Evolutionary conservation across 176 grass and related monocot genomes (phyloP), one percentile per base, ranked within the genome.

Genomic region (Urochloa ruziziensis): DNA sequence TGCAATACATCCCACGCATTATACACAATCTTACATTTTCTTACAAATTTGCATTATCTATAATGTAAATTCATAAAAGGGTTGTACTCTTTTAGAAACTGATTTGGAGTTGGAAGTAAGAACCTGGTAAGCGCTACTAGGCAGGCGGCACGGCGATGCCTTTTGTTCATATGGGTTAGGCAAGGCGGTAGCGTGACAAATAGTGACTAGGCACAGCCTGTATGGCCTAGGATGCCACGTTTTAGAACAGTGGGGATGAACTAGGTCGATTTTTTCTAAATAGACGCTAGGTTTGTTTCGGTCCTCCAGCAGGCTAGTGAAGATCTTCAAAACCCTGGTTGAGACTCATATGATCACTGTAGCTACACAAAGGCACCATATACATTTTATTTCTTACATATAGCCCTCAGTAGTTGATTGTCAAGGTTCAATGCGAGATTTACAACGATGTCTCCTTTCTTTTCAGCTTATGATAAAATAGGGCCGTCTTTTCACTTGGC

Each of bases 351-450:
- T 56, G 29, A 36, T 73, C 7, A 59, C 18, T 18, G 29, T 70
- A 39, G 40, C 60, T 46, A 58, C 10, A 67, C 65, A 59, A 65
- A 54, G 37, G 29, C n/a, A 43, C 62, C 32, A 64, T 42, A 72
- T 74, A 85, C 65, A 78, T 79, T 92, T 85, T 92, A 81, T 92
- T 89, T 21, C 73, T 85, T 30, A 81, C 49, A 77, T 70, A 79
- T 40, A 76, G 60, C 61, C 36, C 65, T 48, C 34, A 89, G 43
- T 65, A 1, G 25, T 72, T 72, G 14, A 28, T 29, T 48, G 75
- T 51, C 37, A 70, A 89, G 40, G 57, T 88, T 91, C 56, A 60
- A 54, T 70, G 19, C 5, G n/a, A 84, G n/a, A 81, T 91, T 84
- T 80, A 88, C 86, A 87, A 70, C 35, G 30, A 19, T 29, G 23